A percentile compares a stretch with the other conserved stretches of the same genome.
phyloP scores from a whole-genome alignment of 2,329 filamentous ascomycete genomes.

The Cadophora luteo-olivacea region DNA sequence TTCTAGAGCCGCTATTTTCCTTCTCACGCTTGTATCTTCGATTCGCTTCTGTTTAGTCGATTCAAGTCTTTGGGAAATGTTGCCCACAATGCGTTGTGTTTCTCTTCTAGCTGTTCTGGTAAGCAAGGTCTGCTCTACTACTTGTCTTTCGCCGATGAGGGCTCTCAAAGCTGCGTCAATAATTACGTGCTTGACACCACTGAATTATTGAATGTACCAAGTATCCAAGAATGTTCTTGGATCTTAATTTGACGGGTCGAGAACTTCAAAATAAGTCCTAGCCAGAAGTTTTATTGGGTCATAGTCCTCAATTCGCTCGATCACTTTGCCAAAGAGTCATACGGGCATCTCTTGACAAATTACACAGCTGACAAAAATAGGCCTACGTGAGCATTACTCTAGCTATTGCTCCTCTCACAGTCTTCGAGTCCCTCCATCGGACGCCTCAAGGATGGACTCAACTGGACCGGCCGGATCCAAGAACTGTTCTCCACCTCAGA shows the following conservation, averaged over 20 bases:
- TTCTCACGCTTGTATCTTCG: background rate
- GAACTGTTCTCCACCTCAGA: slow-evolving; percentile 32
- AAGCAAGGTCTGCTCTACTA: background rate
- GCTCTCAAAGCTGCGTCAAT: background rate
- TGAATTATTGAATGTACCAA: background rate
- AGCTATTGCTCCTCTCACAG: slow-evolving; percentile 14
- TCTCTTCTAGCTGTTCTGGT: slow-evolving; percentile 10
- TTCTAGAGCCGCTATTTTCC: background rate
- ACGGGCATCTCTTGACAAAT: background rate
- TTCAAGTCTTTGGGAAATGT: background rate
- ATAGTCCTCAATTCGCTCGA: background rate
- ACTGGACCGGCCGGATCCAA: slow-evolving; percentile 30
- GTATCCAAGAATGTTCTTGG: background rate
- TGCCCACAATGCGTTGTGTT: background rate
- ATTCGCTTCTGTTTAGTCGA: background rate
- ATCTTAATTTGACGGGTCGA: background rate
- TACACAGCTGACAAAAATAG: background rate
- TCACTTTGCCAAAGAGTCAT: background rate
- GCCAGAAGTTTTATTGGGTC: background rate
- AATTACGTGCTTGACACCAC: background rate
- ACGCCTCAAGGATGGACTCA: slow-evolving; percentile 38
- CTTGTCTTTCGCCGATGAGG: background rate
- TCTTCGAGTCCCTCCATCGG: slow-evolving; percentile 36
- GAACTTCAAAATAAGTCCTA: background rate
- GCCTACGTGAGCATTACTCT: slow-evolving; percentile 23